Base-by-base conservation (phyloP, 345 rosid genomes). In the Eutrema heterophyllum region DNA sequence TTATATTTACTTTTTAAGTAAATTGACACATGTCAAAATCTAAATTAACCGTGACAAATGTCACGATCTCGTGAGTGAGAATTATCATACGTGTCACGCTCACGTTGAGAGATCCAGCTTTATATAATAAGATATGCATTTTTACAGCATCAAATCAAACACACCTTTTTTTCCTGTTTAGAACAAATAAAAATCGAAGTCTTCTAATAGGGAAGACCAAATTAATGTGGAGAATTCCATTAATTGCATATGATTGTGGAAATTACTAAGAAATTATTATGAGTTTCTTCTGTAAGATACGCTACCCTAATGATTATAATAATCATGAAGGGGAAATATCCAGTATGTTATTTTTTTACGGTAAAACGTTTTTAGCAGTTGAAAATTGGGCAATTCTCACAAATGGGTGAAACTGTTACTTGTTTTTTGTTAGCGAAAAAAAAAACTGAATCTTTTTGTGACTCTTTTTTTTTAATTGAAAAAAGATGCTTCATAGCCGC, bases 211-310 rank as follows among this genome's bases (percentile, higher is more conserved):
- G 27, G 50, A 64, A 3, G 30, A 56, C 67, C 51, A 18, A 13
- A 18, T 58, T 66, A 57, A 66, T 50, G 32, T 45, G 33, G 40
- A 64, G 50, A 55, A 30, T 73, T 46, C 41, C 35, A 5, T 49
- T 33, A 38, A 26, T 57, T 67, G 54, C 78, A 50, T 58, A 73
- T 73, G 78, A 73, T 65, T 73, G 78, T 73, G 24, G 66, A 45
- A 64, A 36, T 6, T 55, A 58, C 51, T 26, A 46, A 46, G 59
- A 56, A 46, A 29, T 64, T 11, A 21, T 73, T 21, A 13, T 73
- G 30, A 26, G 33, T 72, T 53, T 13, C 33, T 30, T 30, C 48
- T 55, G 24, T 56, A 26, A 59, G 58, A 38, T n/a, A 48, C 16
- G 26, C 14, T 14, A 14, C 3, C 7, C 54, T 48, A 68, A n/a